Evolutionary conservation across 371 early-diverging fungal species (phyloP), one percentile per base, ranked within the genome.

Genomic region (Mortierella sp.): DNA sequence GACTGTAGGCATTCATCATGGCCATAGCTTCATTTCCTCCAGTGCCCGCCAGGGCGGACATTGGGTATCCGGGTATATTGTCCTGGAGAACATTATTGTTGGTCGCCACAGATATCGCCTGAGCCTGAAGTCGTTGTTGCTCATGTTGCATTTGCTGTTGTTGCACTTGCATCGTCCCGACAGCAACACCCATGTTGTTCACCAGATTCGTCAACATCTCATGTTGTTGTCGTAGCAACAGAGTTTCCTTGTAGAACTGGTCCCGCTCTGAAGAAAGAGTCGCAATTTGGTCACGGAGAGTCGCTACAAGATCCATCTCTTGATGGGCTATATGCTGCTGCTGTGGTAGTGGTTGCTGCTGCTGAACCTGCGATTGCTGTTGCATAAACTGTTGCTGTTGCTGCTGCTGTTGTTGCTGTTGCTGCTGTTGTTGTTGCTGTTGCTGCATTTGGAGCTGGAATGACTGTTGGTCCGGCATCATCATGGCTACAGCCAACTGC

Each of bases 221-320:
- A 43, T 74, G 74, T 48, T 74, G 64, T 45, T 64, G 74, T 7
- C 75, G 66, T 37, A 75, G 21, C 4, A 70, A 14, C 58, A 75
- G 21, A 2, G 75, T 57, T 28, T 75, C 75, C 56, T 75, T 65
- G 26, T 75, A 75, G 44, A 75, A 75, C 43, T 75, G 75, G 26
- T 75, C 75, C 7, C 75, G 69, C 29, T 75, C 75, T 1, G 70
- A 66, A 0, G 75, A 69, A 56, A 75, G 51, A 2, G 75, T 66
- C 15, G 70, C 75, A 30, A 75, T 75, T 56, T 75, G 75, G 28
- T 75, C 67, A 4, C 70, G 75, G 15, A 75, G 67, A 12, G 66
- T 62, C 3, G 70, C 75, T n/a, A 75, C 75, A 37, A 75, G 37
- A 28, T 43, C 37, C 4, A 66, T 48, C 28, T 70, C 75, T 44